A percentile compares a stretch with the other conserved stretches of the same genome.
These are phyloP conservation scores for Candida berthetii DNA, from an alignment of 805 yeast genomes.

Conservation along the genomic window DNA sequence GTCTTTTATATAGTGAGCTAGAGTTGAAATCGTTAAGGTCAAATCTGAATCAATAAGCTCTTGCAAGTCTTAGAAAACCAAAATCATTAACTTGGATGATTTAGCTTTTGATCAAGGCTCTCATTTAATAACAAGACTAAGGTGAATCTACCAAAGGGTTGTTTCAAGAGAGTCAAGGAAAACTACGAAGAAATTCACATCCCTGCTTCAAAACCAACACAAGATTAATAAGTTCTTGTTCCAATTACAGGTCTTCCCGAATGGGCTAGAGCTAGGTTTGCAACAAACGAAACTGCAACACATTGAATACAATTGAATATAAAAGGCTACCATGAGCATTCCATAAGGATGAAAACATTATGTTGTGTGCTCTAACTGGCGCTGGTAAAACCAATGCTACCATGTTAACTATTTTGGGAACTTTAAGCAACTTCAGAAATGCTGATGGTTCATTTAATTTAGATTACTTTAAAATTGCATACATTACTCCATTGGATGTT, in stretches of 20 bases:
- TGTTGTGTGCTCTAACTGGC: constrained; percentile 97
- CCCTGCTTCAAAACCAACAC: constrained; percentile 71
- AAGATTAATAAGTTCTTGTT: constrained; percentile 36
- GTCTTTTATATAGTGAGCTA: no score
- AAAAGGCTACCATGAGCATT: constrained; percentile 78
- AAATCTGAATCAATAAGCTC: no score
- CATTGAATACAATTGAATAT: constrained; percentile 79
- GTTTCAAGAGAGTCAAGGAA: constrained; percentile 67
- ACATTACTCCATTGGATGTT: constrained; percentile 91
- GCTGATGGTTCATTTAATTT: constrained; percentile 43
- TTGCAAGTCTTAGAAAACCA: constrained; percentile 42
- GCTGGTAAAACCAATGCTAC: constrained; percentile 99
- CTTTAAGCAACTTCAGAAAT: constrained; percentile 47
- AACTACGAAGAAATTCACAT: constrained; percentile 84
- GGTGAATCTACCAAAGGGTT: constrained; percentile 75
- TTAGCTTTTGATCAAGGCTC: constrained; percentile 69
- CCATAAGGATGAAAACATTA: constrained; percentile 57
- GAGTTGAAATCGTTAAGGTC: no score
- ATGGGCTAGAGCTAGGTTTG: constrained; percentile 81
- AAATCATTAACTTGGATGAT: constrained; percentile 55
- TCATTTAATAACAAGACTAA: constrained; percentile 58
- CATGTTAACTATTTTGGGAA: constrained; percentile 66
- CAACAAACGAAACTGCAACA: constrained; percentile 54
- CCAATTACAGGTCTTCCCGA: constrained; percentile 60
- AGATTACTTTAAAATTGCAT: constrained; percentile 67